Evolutionary conservation across 768 basidiomycete genomes (phyloP).

Genomic region (Daedalea quercina): DNA sequence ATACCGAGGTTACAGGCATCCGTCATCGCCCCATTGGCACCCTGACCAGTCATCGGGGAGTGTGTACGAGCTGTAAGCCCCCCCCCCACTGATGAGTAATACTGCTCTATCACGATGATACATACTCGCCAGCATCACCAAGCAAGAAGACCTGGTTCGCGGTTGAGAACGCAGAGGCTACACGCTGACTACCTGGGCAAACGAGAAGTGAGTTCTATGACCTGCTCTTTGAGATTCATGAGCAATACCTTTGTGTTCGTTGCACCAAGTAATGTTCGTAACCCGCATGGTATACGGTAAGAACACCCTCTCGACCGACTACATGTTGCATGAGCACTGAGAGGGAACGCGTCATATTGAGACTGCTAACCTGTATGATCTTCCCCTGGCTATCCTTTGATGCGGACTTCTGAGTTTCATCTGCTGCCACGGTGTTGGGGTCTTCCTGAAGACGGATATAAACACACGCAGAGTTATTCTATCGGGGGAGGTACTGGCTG

Average conservation of each 20-base stretch:
- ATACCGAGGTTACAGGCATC: constrained; percentile 66
- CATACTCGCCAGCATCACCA: constrained; percentile 71
- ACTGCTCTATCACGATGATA: background rate
- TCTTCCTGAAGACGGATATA: constrained; percentile 51
- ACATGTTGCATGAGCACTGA: constrained; percentile 5
- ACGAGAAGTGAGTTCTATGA: background rate
- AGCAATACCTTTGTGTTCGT: constrained; percentile 56
- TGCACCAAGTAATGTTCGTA: constrained; percentile 61
- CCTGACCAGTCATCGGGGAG: constrained; percentile 65
- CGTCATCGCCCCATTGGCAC: constrained; percentile 74
- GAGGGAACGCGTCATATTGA: constrained; percentile 37
- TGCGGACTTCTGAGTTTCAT: constrained; percentile 32
- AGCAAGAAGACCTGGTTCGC: constrained; percentile 69
- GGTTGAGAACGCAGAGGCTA: constrained; percentile 55
- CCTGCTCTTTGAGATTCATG: background rate
- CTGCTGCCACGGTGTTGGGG: constrained; percentile 32
- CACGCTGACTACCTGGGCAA: constrained; percentile 56
- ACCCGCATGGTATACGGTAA: constrained; percentile 47
- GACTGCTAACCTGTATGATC: constrained; percentile 41
- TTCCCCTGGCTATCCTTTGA: background rate
- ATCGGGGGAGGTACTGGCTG: constrained; percentile 70
- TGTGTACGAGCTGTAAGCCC: constrained; percentile 38
- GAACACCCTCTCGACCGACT: constrained; percentile 53
- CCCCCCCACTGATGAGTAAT: background rate
- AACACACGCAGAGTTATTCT: constrained; percentile 58